A percentile compares a stretch with the other conserved stretches of the same genome.
These are phyloP conservation scores for Arabidopsis hybrid DNA, from an alignment of 441 rosid species.

Conservation along the genomic window DNA sequence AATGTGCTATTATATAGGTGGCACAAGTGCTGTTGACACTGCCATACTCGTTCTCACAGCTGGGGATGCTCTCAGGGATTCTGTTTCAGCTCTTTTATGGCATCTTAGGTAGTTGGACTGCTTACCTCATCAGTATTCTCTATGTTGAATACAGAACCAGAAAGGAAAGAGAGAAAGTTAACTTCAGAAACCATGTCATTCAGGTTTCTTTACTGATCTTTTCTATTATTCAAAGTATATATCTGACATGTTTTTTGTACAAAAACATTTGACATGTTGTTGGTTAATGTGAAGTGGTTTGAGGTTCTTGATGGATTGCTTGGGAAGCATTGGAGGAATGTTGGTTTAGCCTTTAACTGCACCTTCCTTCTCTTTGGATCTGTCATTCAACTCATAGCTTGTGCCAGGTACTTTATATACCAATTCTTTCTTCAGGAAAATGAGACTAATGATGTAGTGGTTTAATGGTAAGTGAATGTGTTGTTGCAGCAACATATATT, in stretches of 20 bases:
- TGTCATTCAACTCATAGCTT: slow-evolving; percentile 84
- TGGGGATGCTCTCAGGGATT: slow-evolving; percentile 79
- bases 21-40: slow-evolving; percentile 80
- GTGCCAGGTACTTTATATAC: slow-evolving; percentile 59
- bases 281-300: slow-evolving; percentile 58
- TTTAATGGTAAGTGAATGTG: neutral
- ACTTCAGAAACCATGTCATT: slow-evolving; percentile 86
- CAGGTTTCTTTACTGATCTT: slow-evolving; percentile 48
- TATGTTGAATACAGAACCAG: slow-evolving; percentile 81
- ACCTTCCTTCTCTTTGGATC: slow-evolving; percentile 86
- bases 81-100: slow-evolving; percentile 82
- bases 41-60: slow-evolving; percentile 81
- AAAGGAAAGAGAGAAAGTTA: slow-evolving; percentile 75
- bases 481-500: slow-evolving; percentile 71
- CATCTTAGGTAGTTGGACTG: slow-evolving; percentile 78
- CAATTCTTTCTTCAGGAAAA: too few species aligned
- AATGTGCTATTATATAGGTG: slow-evolving; percentile 46
- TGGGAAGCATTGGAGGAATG: slow-evolving; percentile 85
- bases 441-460: slow-evolving; percentile 8
- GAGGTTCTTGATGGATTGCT: slow-evolving; percentile 86
- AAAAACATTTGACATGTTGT: neutral
- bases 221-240: neutral
- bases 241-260: neutral
- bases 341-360: slow-evolving; percentile 82
- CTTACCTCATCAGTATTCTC: slow-evolving; percentile 75